Conservation (phyloP, 768 basidiomycete genomes). For the Phaeotremella fagi region DNA sequence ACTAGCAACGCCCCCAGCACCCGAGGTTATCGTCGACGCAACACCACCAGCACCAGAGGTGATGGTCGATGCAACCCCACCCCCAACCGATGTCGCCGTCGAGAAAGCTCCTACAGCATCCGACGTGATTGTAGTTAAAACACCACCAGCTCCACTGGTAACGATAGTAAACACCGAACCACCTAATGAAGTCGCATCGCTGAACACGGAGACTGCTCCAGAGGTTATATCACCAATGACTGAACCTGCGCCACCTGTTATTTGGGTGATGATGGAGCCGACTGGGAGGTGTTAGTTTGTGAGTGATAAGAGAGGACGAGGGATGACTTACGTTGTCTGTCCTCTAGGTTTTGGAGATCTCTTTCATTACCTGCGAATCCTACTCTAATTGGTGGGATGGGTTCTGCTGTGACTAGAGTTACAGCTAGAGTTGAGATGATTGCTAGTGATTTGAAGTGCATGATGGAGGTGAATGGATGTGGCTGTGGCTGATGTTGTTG, state of each 20-base stretch:
- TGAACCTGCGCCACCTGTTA: slow-evolving; percentile 7
- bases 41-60: slow-evolving; percentile 8
- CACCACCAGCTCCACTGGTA: slow-evolving; percentile 11
- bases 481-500: no score
- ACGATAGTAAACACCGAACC: slow-evolving; percentile 8
- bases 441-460: neutral
- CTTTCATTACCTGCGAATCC: neutral
- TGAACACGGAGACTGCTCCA: slow-evolving; percentile 11
- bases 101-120: slow-evolving; percentile 6
- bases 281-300: neutral
- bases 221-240: neutral
- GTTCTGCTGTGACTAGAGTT: neutral
- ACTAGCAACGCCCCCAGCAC: neutral
- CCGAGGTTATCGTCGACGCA: neutral
- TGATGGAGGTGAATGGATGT: neutral
- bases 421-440: neutral
- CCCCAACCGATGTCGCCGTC: neutral
- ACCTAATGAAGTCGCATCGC: slow-evolving; percentile 7
- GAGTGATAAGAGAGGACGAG: neutral
- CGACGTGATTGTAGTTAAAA: slow-evolving; percentile 4
- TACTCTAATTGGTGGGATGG: neutral
- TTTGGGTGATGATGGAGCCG: slow-evolving; percentile 7
- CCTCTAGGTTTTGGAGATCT: neutral
- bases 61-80: neutral
- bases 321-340: neutral